phyloP scores from a whole-genome alignment of 2,329 filamentous ascomycete species.

The Zopfia rhizophila region DNA sequence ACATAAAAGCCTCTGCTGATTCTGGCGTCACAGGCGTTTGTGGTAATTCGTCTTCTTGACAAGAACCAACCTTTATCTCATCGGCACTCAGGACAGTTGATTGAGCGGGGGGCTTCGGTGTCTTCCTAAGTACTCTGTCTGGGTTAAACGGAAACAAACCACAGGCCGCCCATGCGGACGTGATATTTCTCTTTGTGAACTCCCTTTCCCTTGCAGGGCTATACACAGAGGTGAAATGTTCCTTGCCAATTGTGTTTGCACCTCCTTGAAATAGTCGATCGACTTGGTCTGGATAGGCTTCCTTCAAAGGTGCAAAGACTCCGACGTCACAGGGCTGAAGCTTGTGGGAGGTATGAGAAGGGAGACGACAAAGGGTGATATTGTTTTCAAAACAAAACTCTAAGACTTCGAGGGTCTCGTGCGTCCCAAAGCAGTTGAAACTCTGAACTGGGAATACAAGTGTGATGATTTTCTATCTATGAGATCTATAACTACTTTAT shows the following conservation, averaged over 20 bases:
- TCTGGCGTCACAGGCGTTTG: constrained; percentile 36
- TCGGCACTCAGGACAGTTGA: constrained; percentile 21
- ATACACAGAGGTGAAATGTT: no score
- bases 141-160: constrained; percentile 37
- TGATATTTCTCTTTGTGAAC: constrained; percentile 38
- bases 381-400: constrained; percentile 46
- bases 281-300: no score
- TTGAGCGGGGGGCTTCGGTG: constrained; percentile 25
- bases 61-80: constrained; percentile 16
- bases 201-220: constrained; percentile 27
- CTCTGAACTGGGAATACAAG: no score
- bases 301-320: no score
- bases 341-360: no score
- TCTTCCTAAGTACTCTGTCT: constrained; percentile 37
- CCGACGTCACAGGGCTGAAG: no score
- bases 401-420: constrained; percentile 47
- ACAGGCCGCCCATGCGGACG: constrained; percentile 26
- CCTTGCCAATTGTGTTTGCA: no score
- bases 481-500: no score
- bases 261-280: no score
- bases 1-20: constrained; percentile 18
- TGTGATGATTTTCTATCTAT: no score
- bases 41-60: constrained; percentile 28
- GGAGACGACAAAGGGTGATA: no score
- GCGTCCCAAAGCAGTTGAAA: constrained; percentile 49